Base-by-base conservation (phyloP, 1,284 basidiomycete species). In the Flammula alnicola region DNA sequence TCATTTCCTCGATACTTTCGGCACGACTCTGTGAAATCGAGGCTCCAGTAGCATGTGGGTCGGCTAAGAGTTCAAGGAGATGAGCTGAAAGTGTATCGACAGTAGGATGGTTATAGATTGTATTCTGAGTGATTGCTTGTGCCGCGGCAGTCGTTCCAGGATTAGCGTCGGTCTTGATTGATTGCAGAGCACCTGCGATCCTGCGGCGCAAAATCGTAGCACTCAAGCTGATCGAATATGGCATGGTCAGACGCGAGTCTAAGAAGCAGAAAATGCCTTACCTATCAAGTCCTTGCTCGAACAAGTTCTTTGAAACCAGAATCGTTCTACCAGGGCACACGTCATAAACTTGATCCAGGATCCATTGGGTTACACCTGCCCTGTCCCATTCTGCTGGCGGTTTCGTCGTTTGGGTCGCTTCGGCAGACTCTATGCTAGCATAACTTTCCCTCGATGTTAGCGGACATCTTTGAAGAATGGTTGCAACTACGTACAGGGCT, bases 241-340 rank as follows among this genome's bases (percentile, higher is more conserved):
- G 10, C 4, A 5, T 3, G 3, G 25, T 35, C 39, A 27, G 29
- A 19, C 8, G 14, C 8, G 6, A 30, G 5, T 17, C 6, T n/a
- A 10, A 37, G n/a, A n/a, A 14, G 31, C 3, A 11, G 14, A 12
- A 5, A 7, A 33, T n/a, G 16, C 5, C 54, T 11, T 41, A 72
- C 72, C 72, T 75, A 49, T 75, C 72, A 32, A 74, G 64, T 6
- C 73, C 74, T 43, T 71, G 66, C 10, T 71, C 64, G 39, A 73
- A 72, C 5, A 73, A 36, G 51, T 72, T 69, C 9, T 50, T 54
- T 2, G 51, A 45, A 1, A 51, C n/a, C 1, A 54, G 46, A 8
- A 67, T 52, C 3, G 43, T 10, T 5, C 52, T 48, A 0, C 49
- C 55, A 7, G 58, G 40, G n/a, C 50, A 32, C 8, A 73, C 46